Evolutionary conservation across 1,139 yeast genomes (phyloP).

Genomic region (Hyphopichia fennica): DNA sequence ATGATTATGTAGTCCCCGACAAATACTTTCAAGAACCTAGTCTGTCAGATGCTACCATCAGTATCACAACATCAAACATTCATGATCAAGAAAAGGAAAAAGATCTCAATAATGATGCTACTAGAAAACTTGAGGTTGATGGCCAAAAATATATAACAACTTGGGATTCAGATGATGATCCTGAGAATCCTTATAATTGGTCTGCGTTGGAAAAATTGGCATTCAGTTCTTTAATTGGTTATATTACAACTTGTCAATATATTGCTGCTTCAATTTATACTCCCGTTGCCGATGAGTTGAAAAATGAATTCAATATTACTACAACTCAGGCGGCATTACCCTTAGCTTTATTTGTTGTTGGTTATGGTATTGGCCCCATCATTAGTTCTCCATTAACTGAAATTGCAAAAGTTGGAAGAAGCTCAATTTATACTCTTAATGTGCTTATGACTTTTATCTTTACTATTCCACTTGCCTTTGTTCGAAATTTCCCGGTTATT

Average conservation of each 20-base stretch:
- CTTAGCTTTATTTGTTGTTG: constrained; percentile 25
- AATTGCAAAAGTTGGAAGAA: constrained; percentile 41
- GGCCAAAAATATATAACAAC: constrained; percentile 15
- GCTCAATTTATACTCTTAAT: constrained; percentile 35
- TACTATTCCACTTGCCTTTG: constrained; percentile 42
- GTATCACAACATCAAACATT: too few relatives aligned
- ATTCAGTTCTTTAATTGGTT: constrained; percentile 29
- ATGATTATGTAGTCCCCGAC: constrained; percentile 14
- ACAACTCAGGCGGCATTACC: constrained; percentile 27
- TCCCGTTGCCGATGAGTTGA: constrained; percentile 40
- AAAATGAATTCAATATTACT: constrained; percentile 32
- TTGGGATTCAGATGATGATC: constrained; percentile 39
- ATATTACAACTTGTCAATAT: constrained; percentile 41
- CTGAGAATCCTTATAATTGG: constrained; percentile 46
- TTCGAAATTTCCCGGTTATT: constrained; percentile 38
- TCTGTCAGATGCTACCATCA: neutral
- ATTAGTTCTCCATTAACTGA: constrained; percentile 46
- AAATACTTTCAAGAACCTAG: neutral
- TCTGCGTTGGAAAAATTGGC: constrained; percentile 22
- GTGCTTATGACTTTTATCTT: constrained; percentile 27
- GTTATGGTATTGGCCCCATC: constrained; percentile 45
- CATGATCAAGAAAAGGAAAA: neutral
- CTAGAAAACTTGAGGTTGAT: constrained; percentile 11
- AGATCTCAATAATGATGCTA: neutral
- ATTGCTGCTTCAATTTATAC: constrained; percentile 44